A percentile compares a stretch with the other conserved stretches of the same genome.
These are phyloP conservation scores for Euphorbia pulcherrima DNA, from an alignment of 345 rosid species.

Conservation along the genomic window DNA sequence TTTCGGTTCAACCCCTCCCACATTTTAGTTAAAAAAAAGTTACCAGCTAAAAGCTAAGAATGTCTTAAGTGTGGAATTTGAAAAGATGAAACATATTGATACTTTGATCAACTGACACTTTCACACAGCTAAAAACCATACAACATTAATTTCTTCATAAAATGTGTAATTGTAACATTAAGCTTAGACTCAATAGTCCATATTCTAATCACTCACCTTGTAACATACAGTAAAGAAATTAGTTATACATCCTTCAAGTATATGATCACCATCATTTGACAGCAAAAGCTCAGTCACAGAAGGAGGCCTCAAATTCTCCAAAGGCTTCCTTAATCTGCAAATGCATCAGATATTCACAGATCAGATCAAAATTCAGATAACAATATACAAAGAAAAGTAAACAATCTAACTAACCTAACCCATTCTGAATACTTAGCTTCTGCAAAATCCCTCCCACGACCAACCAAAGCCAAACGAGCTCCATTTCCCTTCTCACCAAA, in stretches of 20 bases:
- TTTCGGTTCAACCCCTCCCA: background rate
- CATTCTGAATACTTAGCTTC: conserved; percentile 81
- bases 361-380: conserved; percentile 4
- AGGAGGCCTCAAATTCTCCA: conserved; percentile 78
- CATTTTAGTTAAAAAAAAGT: background rate
- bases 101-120: background rate
- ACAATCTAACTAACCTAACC: conserved; percentile 55
- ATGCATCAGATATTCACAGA: conserved; percentile 18
- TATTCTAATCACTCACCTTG: conserved; percentile 42
- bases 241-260: conserved; percentile 76
- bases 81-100: too few species aligned
- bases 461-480: conserved; percentile 77
- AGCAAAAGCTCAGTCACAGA: conserved; percentile 64
- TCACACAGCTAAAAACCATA: background rate
- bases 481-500: conserved; percentile 51
- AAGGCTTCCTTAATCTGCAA: conserved; percentile 63
- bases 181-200: conserved; percentile 4
- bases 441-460: conserved; percentile 60
- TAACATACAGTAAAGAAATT: conserved; percentile 63
- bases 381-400: background rate
- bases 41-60: background rate
- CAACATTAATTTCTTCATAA: too few species aligned
- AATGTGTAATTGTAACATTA: too few species aligned
- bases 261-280: conserved; percentile 77
- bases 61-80: too few species aligned